Percentiles rank a stretch among this genome's conserved stretches.
phyloP scores from a whole-genome alignment of 2,329 filamentous ascomycete species.

The Fusarium chuoi region DNA sequence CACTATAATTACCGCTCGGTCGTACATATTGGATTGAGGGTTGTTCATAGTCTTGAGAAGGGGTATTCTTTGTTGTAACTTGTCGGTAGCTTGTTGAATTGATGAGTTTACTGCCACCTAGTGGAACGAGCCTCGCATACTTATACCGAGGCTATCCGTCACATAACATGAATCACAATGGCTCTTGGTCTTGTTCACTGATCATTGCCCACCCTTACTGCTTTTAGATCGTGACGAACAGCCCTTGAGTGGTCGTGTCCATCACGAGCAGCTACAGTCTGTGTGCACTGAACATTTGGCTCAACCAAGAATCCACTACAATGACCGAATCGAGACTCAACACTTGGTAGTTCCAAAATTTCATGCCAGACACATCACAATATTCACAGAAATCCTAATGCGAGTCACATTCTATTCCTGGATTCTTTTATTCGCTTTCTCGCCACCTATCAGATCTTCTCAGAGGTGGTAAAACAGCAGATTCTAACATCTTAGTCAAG shows the following conservation, averaged over 20 bases:
- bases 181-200: background rate
- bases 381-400: accelerated
- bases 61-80: background rate
- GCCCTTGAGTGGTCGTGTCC: background rate
- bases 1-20: background rate
- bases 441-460: background rate
- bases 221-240: background rate
- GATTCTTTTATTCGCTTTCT: background rate
- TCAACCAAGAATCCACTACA: background rate
- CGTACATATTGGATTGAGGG: background rate
- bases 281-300: background rate
- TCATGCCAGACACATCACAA: background rate
- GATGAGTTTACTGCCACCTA: no score
- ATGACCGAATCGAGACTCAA: background rate
- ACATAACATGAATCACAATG: background rate
- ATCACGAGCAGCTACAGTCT: background rate
- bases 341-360: background rate
- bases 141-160: background rate
- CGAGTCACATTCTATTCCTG: background rate
- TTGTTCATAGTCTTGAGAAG: background rate
- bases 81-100: background rate
- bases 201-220: background rate
- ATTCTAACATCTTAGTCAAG: background rate
- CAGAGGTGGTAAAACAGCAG: background rate
- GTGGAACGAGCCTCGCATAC: background rate